Evolutionary conservation across 2,329 filamentous ascomycete species (phyloP).

Genomic region (Colletotrichum tropicale): DNA sequence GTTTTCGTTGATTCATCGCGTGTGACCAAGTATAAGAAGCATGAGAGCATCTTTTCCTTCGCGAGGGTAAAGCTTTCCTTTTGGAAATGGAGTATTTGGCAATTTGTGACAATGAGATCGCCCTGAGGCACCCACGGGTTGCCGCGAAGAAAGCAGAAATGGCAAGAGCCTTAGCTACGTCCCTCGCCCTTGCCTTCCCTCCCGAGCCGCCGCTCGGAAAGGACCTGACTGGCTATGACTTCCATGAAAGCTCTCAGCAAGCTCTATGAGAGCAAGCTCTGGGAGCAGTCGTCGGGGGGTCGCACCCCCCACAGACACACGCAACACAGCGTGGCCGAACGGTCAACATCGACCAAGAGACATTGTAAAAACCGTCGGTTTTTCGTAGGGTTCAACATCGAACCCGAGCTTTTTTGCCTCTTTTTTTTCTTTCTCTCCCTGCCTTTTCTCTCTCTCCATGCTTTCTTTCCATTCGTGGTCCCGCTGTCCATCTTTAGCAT

Average conservation of each 20-base stretch:
- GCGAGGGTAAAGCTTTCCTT: too few species aligned
- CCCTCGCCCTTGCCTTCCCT: background rate
- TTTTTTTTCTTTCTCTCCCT: too few species aligned
- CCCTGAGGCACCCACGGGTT: too few species aligned
- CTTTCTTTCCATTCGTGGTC: too few species aligned
- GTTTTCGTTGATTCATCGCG: too few species aligned
- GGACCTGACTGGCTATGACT: background rate
- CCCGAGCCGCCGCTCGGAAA: too few species aligned
- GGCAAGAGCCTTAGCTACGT: background rate
- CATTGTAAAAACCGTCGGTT: background rate
- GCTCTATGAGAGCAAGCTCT: background rate
- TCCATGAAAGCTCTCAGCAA: background rate
- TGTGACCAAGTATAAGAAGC: too few species aligned
- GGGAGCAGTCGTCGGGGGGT: background rate
- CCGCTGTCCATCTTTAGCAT: too few species aligned
- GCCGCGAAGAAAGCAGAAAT: fast-evolving
- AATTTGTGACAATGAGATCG: too few species aligned
- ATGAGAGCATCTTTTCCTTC: too few species aligned
- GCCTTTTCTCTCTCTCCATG: too few species aligned
- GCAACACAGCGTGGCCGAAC: background rate
- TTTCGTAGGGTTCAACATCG: background rate
- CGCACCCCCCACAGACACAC: background rate
- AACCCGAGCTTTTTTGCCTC: background rate
- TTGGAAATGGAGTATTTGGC: too few species aligned
- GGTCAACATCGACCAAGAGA: background rate